Percentiles rank a stretch among this genome's conserved stretches.
Conservation (phyloP, 83 land plant genomes). For the Picea abies region DNA sequence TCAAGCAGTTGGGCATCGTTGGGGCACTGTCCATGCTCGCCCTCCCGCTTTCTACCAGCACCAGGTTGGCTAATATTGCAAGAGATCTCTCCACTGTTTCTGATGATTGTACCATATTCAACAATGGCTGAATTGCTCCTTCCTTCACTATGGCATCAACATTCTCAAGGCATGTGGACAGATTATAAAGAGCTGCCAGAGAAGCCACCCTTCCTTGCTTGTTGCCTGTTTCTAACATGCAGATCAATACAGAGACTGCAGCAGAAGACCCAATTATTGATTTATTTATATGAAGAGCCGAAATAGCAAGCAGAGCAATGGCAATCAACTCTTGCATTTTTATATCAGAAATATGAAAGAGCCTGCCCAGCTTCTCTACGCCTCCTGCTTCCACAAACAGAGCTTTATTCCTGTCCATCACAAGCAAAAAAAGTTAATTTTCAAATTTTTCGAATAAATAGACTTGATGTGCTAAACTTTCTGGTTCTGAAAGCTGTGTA, state of each 20-base stretch:
- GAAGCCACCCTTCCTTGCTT: conserved; percentile 27
- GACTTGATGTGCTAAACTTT: too few species aligned
- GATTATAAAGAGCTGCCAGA: conserved; percentile 35
- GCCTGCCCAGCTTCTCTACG: conserved; percentile 35
- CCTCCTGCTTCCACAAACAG: conserved; percentile 55
- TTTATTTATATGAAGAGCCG: conserved; percentile 32
- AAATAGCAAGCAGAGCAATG: conserved; percentile 35
- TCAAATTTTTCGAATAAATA: too few species aligned
- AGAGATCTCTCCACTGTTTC: conserved; percentile 46
- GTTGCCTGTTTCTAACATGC: conserved; percentile 29
- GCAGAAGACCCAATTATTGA: conserved; percentile 19
- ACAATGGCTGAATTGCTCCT: conserved; percentile 30
- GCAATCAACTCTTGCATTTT: conserved; percentile 13
- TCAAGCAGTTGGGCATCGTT: conserved; percentile 28
- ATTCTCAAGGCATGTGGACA: conserved; percentile 46
- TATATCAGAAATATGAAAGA: neutral
- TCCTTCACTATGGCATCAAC: conserved; percentile 26
- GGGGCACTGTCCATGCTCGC: conserved; percentile 34
- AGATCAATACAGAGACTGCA: conserved; percentile 27
- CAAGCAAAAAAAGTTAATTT: neutral
- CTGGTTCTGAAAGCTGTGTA: neutral
- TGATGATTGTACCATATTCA: conserved; percentile 22
- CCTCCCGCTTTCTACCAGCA: conserved; percentile 36
- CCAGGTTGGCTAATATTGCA: conserved; percentile 55
- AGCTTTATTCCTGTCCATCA: conserved; percentile 47